phyloP scores from a whole-genome alignment of 2,329 filamentous ascomycete genomes.

The Diaporthe vexans region DNA sequence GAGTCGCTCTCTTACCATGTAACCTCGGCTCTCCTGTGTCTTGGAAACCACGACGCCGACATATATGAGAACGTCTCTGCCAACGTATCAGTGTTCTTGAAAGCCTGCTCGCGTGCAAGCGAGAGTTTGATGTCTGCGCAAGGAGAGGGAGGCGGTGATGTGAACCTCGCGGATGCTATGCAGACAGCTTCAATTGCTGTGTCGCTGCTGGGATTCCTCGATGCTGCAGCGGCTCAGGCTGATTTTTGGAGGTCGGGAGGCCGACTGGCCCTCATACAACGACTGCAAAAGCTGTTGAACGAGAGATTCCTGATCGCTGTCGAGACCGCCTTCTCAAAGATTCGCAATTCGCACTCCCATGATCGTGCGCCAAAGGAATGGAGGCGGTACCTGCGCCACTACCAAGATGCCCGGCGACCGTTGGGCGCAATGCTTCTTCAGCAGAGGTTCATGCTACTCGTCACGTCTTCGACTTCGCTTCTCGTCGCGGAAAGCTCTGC shows the following conservation, averaged over 20 bases:
- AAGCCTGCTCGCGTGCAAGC: constrained; percentile 76
- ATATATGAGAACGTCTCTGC: constrained; percentile 77
- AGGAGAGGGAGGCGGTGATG: constrained; percentile 68
- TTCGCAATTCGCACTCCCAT: constrained; percentile 81
- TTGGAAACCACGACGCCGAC: constrained; percentile 80
- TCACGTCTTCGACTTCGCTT: constrained; percentile 83
- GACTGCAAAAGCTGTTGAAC: constrained; percentile 80
- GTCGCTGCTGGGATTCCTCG: constrained; percentile 90
- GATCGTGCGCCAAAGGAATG: constrained; percentile 82
- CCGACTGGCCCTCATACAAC: constrained; percentile 79
- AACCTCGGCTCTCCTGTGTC: constrained; percentile 82
- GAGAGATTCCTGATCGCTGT: constrained; percentile 88
- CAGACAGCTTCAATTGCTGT: constrained; percentile 82
- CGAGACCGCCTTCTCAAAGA: constrained; percentile 90
- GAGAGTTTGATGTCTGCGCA: constrained; percentile 67
- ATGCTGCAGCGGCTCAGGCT: constrained; percentile 82
- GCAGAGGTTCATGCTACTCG: constrained; percentile 86
- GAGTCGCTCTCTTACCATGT: constrained; percentile 86
- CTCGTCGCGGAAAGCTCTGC: constrained; percentile 74
- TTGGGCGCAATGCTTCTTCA: constrained; percentile 93
- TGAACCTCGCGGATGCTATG: constrained; percentile 75
- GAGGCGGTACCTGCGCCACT: constrained; percentile 88
- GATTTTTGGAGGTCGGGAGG: constrained; percentile 86
- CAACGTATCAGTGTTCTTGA: constrained; percentile 79
- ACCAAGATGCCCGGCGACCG: constrained; percentile 83